Evolutionary conservation across 1,284 basidiomycete genomes (phyloP).

Genomic region (Schizophyllum amplum): DNA sequence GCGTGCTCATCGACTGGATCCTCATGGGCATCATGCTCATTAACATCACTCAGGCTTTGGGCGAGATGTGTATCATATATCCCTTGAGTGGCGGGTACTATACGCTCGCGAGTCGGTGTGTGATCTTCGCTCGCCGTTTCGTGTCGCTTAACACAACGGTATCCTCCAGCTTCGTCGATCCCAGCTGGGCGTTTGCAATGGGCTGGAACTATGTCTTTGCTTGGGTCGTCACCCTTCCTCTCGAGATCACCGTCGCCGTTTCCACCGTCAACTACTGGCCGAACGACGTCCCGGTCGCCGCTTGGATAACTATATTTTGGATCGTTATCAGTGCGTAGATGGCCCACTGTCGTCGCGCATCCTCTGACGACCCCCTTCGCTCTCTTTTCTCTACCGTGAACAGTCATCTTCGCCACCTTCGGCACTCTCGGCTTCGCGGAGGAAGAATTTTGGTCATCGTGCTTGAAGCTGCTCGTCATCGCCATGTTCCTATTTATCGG

Average conservation of each 20-base stretch:
- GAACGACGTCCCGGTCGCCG: constrained; percentile 27
- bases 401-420: constrained; percentile 30
- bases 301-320: constrained; percentile 43
- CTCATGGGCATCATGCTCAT: constrained; percentile 38
- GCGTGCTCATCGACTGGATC: constrained; percentile 33
- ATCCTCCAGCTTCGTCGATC: constrained; percentile 40
- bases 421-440: constrained; percentile 43
- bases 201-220: constrained; percentile 42
- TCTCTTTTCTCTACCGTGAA: too few species aligned
- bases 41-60: constrained; percentile 26
- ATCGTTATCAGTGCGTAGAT: constrained; percentile 28
- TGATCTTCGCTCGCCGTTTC: too few species aligned
- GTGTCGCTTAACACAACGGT: too few species aligned
- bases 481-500: constrained; percentile 49
- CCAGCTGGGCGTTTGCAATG: constrained; percentile 47
- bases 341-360: too few species aligned
- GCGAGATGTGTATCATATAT: not conserved
- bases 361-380: too few species aligned
- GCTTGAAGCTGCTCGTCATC: constrained; percentile 46
- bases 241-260: constrained; percentile 38
- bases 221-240: constrained; percentile 34
- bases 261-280: constrained; percentile 37
- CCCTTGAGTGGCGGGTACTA: not conserved
- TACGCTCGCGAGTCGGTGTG: not conserved
- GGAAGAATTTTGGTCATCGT: constrained; percentile 49